Evolutionary conservation across 495 filamentous ascomycete genomes (phyloP).

Genomic region (Patellaria atrata): DNA sequence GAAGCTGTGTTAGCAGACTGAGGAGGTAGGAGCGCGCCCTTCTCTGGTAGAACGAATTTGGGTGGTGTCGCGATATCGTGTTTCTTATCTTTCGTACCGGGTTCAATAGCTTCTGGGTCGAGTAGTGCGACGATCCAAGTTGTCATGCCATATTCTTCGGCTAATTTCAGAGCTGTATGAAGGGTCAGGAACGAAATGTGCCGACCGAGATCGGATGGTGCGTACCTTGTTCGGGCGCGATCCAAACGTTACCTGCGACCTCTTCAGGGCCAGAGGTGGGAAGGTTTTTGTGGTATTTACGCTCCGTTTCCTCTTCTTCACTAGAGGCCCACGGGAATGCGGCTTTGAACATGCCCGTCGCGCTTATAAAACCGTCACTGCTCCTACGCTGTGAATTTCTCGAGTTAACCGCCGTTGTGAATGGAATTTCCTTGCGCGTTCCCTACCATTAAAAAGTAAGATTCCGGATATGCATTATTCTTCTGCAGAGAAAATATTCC

Average conservation of each 20-base stretch:
- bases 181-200: constrained; percentile 7
- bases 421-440: constrained; percentile 6
- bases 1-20: constrained; percentile 23
- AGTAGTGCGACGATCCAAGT: constrained; percentile 84
- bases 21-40: constrained; percentile 30
- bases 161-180: constrained; percentile 58
- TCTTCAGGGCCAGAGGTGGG: constrained; percentile 71
- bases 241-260: constrained; percentile 95
- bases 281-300: constrained; percentile 68
- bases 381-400: constrained; percentile 52
- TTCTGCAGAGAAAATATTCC: constrained; percentile 70
- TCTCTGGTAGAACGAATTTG: constrained; percentile 24
- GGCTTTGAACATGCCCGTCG: constrained; percentile 99
- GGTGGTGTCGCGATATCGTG: constrained; percentile 28
- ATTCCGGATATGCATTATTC: constrained; percentile 47
- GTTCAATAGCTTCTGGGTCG: constrained; percentile 56
- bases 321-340: constrained; percentile 84
- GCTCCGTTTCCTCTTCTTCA: constrained; percentile 74
- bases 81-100: constrained; percentile 35
- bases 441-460: constrained; percentile 88
- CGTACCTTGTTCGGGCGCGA: constrained; percentile 66
- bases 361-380: constrained; percentile 84
- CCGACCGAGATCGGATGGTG: background rate
- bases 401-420: constrained; percentile 5
- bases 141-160: constrained; percentile 67